These are phyloP conservation scores for Umbelopsis sp. DNA, from an alignment of 371 early-diverging fungal genomes.

Conservation along the genomic window DNA sequence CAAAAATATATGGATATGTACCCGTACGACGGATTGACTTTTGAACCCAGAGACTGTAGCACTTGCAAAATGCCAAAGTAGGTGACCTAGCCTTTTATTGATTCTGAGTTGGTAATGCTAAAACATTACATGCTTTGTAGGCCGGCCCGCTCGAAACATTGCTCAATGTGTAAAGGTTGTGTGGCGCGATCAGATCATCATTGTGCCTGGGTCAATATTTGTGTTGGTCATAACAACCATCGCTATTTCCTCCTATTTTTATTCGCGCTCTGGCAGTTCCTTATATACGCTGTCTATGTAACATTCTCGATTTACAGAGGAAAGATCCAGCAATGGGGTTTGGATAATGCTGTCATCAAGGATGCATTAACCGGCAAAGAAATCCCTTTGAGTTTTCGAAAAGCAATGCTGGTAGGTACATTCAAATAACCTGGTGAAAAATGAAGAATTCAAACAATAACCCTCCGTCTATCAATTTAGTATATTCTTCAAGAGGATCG, in stretches of 20 bases:
- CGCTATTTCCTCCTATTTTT: slow-evolving; percentile 74
- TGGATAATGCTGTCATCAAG: slow-evolving; percentile 41
- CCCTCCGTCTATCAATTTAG: slow-evolving; percentile 28
- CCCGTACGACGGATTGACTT: slow-evolving; percentile 67
- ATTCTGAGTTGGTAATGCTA: too few relatives aligned
- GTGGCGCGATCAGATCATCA: slow-evolving; percentile 75
- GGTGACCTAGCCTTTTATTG: neutral
- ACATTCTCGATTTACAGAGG: slow-evolving; percentile 60
- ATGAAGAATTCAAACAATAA: neutral
- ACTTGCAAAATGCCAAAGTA: slow-evolving; percentile 75
- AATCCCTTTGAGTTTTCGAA: slow-evolving; percentile 37
- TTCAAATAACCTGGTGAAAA: neutral
- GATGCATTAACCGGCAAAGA: slow-evolving; percentile 40
- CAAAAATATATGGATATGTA: slow-evolving; percentile 55
- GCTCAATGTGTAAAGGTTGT: slow-evolving; percentile 74
- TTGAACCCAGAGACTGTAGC: slow-evolving; percentile 60
- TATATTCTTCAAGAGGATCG: slow-evolving; percentile 63
- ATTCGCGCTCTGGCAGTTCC: slow-evolving; percentile 59
- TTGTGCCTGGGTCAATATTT: slow-evolving; percentile 80
- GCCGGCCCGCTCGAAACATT: slow-evolving; percentile 81
- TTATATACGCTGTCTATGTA: slow-evolving; percentile 69
- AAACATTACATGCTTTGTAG: slow-evolving; percentile 25
- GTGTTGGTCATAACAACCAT: slow-evolving; percentile 75
- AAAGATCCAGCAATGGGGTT: slow-evolving; percentile 56
- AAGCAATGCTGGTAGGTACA: slow-evolving; percentile 34